A percentile compares a stretch with the other conserved stretches of the same genome.
These are phyloP conservation scores for Quercus parvula DNA, from an alignment of 306 rosid genomes.

Conservation along the genomic window DNA sequence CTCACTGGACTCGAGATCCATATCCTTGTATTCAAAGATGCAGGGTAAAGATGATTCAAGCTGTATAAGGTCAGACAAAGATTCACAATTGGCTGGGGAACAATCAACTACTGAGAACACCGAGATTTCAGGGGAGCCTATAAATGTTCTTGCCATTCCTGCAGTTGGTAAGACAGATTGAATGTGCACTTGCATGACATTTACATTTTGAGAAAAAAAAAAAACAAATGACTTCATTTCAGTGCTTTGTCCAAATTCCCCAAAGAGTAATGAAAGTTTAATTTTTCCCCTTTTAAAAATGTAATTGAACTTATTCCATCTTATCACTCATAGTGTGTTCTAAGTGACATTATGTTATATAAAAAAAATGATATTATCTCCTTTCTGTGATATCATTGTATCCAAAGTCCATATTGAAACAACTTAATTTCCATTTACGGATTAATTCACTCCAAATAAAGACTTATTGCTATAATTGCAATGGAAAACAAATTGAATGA, in stretches of 20 bases:
- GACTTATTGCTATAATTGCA: conserved; percentile 15
- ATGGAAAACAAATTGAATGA: conserved; percentile 11
- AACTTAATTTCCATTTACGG: conserved; percentile 1
- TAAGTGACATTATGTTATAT: background rate
- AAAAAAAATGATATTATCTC: conserved; percentile 1
- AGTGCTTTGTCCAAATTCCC: too few relatives aligned
- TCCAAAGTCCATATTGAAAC: conserved; percentile 8
- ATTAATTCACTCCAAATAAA: background rate
- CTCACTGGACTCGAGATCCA: conserved; percentile 54
- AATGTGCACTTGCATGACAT: background rate
- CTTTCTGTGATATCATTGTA: conserved; percentile 12
- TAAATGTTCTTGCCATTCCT: conserved; percentile 29
- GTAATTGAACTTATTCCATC: background rate
- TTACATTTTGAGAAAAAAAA: background rate
- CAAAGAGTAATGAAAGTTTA: too few relatives aligned
- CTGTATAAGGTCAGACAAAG: conserved; percentile 29
- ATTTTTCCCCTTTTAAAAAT: background rate
- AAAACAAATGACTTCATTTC: too few relatives aligned
- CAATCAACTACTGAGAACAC: conserved; percentile 24
- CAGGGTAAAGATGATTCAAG: conserved; percentile 34
- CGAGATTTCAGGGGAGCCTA: conserved; percentile 36
- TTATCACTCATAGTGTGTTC: conserved; percentile 1
- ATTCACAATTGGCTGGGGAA: conserved; percentile 32
- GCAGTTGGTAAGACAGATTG: conserved; percentile 49
- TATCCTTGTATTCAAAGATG: conserved; percentile 26